These are phyloP conservation scores for Phanerochaete carnosa DNA, from an alignment of 768 basidiomycete genomes.

Conservation along the genomic window DNA sequence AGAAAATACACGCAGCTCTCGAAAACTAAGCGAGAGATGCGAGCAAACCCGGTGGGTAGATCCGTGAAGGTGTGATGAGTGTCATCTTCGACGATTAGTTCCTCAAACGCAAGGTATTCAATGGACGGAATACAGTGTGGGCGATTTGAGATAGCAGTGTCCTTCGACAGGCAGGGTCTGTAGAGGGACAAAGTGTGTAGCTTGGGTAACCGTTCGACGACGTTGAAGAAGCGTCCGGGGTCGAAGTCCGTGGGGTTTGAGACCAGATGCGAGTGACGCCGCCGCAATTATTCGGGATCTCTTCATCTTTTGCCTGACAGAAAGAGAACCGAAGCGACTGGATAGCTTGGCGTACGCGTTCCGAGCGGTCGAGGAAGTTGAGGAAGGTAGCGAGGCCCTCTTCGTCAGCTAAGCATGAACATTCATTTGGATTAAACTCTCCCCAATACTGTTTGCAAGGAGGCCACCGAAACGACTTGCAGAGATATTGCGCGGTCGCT, in stretches of 20 bases:
- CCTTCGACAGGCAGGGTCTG: background rate
- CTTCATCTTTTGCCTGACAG: background rate
- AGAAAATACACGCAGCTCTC: background rate
- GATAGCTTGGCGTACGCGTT: background rate
- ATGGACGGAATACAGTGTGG: background rate
- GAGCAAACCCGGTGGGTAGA: background rate
- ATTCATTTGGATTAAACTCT: background rate
- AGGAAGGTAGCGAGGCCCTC: background rate
- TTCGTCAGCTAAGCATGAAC: background rate
- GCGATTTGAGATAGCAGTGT: background rate
- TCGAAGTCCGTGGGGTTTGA: background rate
- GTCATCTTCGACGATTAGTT: background rate
- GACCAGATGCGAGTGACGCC: background rate
- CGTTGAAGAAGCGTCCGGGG: background rate
- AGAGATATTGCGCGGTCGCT: background rate
- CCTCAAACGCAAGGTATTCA: background rate
- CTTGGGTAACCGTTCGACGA: background rate
- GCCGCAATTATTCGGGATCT: background rate
- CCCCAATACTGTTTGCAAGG: background rate
- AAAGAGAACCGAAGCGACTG: background rate
- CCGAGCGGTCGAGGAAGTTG: background rate
- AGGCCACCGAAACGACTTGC: background rate
- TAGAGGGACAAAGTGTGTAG: background rate
- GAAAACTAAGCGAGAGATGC: background rate
- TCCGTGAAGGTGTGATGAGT: background rate